A percentile compares a stretch with the other conserved stretches of the same genome.
Evolutionary conservation across 495 filamentous ascomycete species (phyloP).

Genomic region (Penicillium chermesinum): DNA sequence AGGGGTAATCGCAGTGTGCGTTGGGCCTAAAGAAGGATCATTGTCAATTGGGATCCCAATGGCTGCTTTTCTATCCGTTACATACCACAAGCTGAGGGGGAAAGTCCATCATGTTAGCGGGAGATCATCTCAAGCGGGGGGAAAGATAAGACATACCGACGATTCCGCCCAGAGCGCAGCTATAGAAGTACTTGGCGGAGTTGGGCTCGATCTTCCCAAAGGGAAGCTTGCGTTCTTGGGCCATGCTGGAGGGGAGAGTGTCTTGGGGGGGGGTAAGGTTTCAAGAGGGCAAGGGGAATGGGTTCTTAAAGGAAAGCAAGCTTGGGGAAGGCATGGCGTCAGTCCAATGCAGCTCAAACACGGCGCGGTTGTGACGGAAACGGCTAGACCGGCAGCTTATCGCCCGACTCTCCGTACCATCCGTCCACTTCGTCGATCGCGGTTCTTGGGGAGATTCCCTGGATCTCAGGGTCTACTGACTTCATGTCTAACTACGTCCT

Average conservation of each 20-base stretch:
- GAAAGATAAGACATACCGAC: conserved; percentile 43
- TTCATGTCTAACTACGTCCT: no score
- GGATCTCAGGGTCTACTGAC: no score
- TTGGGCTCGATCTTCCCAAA: conserved; percentile 60
- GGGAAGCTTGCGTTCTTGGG: conserved; percentile 38
- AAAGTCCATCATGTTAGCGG: neutral
- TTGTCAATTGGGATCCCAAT: conserved; percentile 9
- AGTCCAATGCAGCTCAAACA: conserved; percentile 9
- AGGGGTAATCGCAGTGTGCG: conserved; percentile 56
- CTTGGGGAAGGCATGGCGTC: conserved; percentile 12
- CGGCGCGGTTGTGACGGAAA: conserved; percentile 10
- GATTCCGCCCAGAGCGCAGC: conserved; percentile 60
- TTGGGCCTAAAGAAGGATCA: conserved; percentile 30
- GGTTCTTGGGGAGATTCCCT: no score
- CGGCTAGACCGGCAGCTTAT: conserved; percentile 21
- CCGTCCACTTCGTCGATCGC: no score
- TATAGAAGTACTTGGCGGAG: conserved; percentile 60
- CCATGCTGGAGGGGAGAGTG: conserved; percentile 22
- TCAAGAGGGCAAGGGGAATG: conserved; percentile 1
- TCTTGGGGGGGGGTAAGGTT: neutral
- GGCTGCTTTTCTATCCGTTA: neutral
- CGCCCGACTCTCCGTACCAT: no score
- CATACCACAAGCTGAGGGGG: conserved; percentile 52
- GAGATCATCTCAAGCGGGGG: neutral
- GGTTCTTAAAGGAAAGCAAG: neutral